phyloP scores from a whole-genome alignment of 2,329 filamentous ascomycete species.

The Calycina herbarum region DNA sequence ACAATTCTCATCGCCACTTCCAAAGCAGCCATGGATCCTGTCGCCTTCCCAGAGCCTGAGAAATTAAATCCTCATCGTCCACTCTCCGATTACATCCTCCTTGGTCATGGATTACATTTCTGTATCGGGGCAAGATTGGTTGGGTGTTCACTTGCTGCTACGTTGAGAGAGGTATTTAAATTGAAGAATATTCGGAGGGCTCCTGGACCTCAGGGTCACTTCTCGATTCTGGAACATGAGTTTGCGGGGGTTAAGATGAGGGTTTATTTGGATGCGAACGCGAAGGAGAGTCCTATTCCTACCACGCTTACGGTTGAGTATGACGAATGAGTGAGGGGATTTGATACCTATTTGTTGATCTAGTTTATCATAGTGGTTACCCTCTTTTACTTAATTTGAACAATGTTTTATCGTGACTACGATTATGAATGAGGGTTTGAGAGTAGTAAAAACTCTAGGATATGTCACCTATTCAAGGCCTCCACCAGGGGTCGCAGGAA shows the following conservation, averaged over 20 bases:
- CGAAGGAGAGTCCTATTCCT: constrained; percentile 48
- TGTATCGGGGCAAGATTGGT: constrained; percentile 44
- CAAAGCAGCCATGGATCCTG: constrained; percentile 43
- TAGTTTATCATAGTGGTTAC: neutral
- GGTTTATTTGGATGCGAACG: constrained; percentile 49
- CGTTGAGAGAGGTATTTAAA: constrained; percentile 46
- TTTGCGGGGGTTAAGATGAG: constrained; percentile 49
- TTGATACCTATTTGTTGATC: neutral
- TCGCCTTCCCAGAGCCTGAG: constrained; percentile 44
- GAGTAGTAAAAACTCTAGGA: too few species aligned
- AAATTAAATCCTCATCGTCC: constrained; percentile 45
- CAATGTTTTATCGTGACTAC: neutral
- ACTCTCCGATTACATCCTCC: constrained; percentile 41
- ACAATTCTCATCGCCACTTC: constrained; percentile 46
- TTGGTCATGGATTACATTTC: constrained; percentile 44
- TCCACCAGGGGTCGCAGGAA: too few species aligned
- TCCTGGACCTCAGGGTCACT: constrained; percentile 40
- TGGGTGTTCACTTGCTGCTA: constrained; percentile 42
- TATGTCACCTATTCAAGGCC: neutral
- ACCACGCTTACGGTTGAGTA: constrained; percentile 45
- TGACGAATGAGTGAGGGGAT: constrained; percentile 36
- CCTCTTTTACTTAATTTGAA: neutral
- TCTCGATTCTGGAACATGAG: constrained; percentile 45
- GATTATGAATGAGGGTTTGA: neutral
- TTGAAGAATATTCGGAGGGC: constrained; percentile 45